Conservation (phyloP, 208 protist species). For the Chromosphaera perkinsii region DNA sequence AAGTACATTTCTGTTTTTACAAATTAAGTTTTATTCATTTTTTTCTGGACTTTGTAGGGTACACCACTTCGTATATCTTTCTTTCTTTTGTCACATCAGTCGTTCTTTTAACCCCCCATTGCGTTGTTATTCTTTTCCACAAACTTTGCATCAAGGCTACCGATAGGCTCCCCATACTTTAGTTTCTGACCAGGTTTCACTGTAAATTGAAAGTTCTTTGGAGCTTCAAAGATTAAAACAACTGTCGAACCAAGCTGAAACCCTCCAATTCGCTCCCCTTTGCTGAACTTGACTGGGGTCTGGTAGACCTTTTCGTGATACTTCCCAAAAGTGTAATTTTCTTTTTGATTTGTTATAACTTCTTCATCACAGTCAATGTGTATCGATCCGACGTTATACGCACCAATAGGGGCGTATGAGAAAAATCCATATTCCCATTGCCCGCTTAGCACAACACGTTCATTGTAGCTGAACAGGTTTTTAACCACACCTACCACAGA, state of each 20-base stretch:
- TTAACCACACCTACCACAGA: conserved; percentile 34
- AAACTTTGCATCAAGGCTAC: too few species aligned
- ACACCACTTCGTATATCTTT: too few species aligned
- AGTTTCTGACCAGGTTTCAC: neutral
- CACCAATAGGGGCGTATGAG: conserved; percentile 5
- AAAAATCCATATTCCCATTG: conserved; percentile 16
- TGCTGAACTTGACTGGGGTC: neutral
- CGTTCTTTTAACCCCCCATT: too few species aligned
- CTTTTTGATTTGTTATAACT: neutral
- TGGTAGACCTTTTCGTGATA: neutral
- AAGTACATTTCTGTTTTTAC: too few species aligned
- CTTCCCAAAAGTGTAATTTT: neutral
- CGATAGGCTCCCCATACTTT: too few species aligned
- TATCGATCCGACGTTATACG: conserved; percentile 22
- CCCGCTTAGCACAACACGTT: conserved; percentile 22
- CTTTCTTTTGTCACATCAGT: too few species aligned
- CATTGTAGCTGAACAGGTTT: conserved; percentile 48
- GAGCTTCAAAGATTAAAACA: conserved; percentile 60
- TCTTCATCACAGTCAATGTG: neutral
- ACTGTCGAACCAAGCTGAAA: conserved; percentile 66
- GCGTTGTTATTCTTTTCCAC: too few species aligned
- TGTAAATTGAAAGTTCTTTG: neutral
- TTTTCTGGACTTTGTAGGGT: too few species aligned
- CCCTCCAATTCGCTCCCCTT: conserved; percentile 49
- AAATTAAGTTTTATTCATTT: too few species aligned